Base-by-base conservation (phyloP, 352 stramenopile species). In the Aphanomyces astaci region DNA sequence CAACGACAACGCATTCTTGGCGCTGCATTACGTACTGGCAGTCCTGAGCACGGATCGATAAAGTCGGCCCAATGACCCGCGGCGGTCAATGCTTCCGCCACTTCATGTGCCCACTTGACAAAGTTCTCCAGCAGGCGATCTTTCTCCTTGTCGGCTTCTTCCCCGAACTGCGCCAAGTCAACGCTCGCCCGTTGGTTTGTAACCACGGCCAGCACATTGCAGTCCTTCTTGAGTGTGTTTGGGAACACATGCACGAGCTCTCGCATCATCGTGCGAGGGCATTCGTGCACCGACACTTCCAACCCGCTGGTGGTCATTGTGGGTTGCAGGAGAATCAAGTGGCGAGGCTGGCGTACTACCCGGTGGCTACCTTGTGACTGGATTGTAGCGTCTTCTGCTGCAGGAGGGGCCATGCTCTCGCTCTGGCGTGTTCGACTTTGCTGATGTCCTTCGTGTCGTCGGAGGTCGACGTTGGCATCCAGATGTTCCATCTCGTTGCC, bases 41-140 rank as follows among this genome's bases (percentile, higher is more conserved):
- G 79, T 1, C 96, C 96, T 9, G 89, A 98, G 77, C 96, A 99
- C 25, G 96, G 96, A 82, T 99, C 96, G 75, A 98, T 98, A 74
- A 96, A 99, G 79, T 99, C 96, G 17, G 93, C 94, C 94, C 94
- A 99, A 75, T 88, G 97, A 17, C 89, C 82, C 33, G 76, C 78
- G 25, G 74, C 76, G 45, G 86, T 75, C 25, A 98, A 73, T 56
- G 78, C 73, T 11, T 92, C 73, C 60, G 82, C 92, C 22, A 99
- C 74, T 39, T 86, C 75, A 60, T 94, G 81, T 31, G 92, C 94
- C 73, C 98, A 98, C 28, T 79, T 83, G 32, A 97, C 80, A 71
- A 98, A 98, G n/a, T 84, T 87, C 75, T 98, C 96, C 0, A 98
- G 84, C n/a, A 98, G 78, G 30, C 92, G 80, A 79, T 98, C 94